phyloP scores from a whole-genome alignment of 768 basidiomycete species.

The Suillus plorans region DNA sequence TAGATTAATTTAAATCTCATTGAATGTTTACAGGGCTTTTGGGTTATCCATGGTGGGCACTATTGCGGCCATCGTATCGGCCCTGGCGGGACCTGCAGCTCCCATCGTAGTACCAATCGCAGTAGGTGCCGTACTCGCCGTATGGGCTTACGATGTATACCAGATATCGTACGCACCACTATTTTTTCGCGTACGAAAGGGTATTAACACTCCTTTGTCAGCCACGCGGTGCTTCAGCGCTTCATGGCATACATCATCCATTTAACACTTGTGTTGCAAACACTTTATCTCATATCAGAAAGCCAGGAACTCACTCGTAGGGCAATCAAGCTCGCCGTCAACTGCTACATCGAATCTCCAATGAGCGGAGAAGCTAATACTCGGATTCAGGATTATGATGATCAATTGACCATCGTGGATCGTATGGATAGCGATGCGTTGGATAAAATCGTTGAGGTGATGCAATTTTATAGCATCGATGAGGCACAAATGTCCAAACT shows the following conservation, averaged over 20 bases:
- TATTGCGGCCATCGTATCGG: neutral
- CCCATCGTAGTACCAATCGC: slow-evolving; percentile 2
- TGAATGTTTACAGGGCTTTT: neutral
- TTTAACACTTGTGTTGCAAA: slow-evolving; percentile 25
- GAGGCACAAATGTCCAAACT: neutral
- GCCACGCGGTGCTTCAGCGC: slow-evolving; percentile 11
- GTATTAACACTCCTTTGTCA: neutral
- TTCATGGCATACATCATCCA: slow-evolving; percentile 28
- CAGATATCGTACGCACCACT: neutral
- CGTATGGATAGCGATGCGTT: neutral
- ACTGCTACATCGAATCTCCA: neutral
- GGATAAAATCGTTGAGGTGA: neutral
- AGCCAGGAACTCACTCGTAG: neutral
- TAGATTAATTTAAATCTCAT: neutral
- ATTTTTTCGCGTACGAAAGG: neutral
- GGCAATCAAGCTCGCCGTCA: neutral
- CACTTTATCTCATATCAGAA: slow-evolving; percentile 12
- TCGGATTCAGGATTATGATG: neutral
- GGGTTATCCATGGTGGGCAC: neutral
- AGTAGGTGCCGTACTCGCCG: neutral
- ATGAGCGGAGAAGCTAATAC: too few species aligned
- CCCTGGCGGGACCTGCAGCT: neutral
- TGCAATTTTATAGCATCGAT: neutral
- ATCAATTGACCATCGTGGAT: neutral
- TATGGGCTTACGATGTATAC: slow-evolving; percentile 4